These are phyloP conservation scores for Cornus controversa DNA, from an alignment of 148 eudicot genomes.

Conservation along the genomic window DNA sequence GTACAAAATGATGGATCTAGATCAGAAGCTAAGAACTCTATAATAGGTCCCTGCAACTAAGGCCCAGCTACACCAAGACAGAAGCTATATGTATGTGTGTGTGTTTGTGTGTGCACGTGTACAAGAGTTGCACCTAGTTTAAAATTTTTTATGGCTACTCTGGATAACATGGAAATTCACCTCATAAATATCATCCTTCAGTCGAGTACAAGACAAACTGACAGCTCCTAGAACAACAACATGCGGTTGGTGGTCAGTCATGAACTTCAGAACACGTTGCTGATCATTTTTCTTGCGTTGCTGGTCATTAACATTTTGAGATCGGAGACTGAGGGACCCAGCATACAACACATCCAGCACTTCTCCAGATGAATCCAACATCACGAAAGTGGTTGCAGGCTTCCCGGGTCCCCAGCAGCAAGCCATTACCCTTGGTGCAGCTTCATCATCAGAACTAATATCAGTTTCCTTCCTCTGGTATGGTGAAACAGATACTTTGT, in stretches of 20 bases:
- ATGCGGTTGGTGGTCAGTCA: slow-evolving; percentile 96
- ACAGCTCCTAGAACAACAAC: slow-evolving; percentile 93
- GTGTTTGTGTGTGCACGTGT: no score
- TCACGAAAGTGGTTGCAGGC: slow-evolving; percentile 88
- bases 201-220: slow-evolving; percentile 72
- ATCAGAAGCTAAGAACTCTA: not conserved
- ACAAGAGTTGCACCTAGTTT: no score
- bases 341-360: slow-evolving; percentile 80
- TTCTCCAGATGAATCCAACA: slow-evolving; percentile 96
- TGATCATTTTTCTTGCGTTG: slow-evolving; percentile 92
- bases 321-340: slow-evolving; percentile 66
- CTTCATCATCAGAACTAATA: slow-evolving; percentile 66
- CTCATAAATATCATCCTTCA: slow-evolving; percentile 96
- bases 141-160: not conserved
- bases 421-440: slow-evolving; percentile 97
- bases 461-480: slow-evolving; percentile 81
- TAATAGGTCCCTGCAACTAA: not conserved
- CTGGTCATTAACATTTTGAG: slow-evolving; percentile 70
- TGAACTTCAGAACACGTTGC: slow-evolving; percentile 73
- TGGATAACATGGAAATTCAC: slow-evolving; percentile 25
- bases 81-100: no score
- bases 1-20: no score
- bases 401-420: slow-evolving; percentile 98
- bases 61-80: not conserved
- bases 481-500: slow-evolving; percentile 89